Conservation (phyloP, 2,329 filamentous ascomycete genomes). For the Arthrobotrys sphaeroides region DNA sequence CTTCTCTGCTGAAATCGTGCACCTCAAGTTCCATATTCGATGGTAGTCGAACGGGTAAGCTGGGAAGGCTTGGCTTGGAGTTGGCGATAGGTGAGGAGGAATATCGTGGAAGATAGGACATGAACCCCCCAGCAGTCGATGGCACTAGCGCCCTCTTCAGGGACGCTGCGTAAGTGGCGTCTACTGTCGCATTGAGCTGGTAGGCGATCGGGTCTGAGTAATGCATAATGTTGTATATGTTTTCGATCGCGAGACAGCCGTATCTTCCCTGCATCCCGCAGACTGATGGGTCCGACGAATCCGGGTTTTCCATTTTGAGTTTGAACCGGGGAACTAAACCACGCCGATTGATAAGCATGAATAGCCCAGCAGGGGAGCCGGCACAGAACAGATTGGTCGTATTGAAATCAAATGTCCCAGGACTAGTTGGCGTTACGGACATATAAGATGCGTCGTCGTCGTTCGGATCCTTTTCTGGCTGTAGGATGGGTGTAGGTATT, state of each 20-base stretch:
- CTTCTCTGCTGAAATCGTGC: conserved; percentile 91
- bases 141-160: conserved; percentile 83
- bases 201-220: conserved; percentile 84
- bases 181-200: conserved; percentile 87
- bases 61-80: conserved; percentile 52
- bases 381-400: conserved; percentile 88
- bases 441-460: conserved; percentile 61
- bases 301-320: conserved; percentile 71
- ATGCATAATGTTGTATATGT: conserved; percentile 92
- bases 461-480: conserved; percentile 61
- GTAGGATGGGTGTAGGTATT: conserved; percentile 35
- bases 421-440: conserved; percentile 27
- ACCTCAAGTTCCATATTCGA: conserved; percentile 89
- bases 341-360: conserved; percentile 81
- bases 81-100: conserved; percentile 56
- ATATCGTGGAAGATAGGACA: conserved; percentile 61
- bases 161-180: conserved; percentile 78
- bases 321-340: conserved; percentile 78
- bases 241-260: conserved; percentile 92
- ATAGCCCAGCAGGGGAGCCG: conserved; percentile 91
- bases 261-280: conserved; percentile 82
- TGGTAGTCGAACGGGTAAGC: conserved; percentile 63
- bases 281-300: conserved; percentile 68
- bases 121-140: conserved; percentile 72
- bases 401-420: conserved; percentile 81